phyloP scores from a whole-genome alignment of 495 filamentous ascomycete genomes.

The Trichocladium antarcticum region DNA sequence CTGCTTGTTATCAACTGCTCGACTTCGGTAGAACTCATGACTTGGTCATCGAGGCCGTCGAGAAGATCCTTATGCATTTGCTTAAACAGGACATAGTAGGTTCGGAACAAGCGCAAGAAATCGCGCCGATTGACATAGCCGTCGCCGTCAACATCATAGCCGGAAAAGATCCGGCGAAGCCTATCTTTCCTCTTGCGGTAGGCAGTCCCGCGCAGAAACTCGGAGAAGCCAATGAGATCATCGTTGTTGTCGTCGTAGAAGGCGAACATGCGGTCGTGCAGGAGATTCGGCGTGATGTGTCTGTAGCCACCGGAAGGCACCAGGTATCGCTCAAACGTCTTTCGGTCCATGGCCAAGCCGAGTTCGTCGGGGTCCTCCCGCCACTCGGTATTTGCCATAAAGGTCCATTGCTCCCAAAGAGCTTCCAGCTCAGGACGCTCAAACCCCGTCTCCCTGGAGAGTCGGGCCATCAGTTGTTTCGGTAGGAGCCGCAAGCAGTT shows the following conservation, averaged over 20 bases:
- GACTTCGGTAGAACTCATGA: slow-evolving; percentile 56
- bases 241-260: slow-evolving; percentile 90
- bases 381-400: slow-evolving; percentile 78
- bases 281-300: slow-evolving; percentile 69
- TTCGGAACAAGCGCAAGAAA: slow-evolving; percentile 82
- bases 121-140: slow-evolving; percentile 81
- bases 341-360: slow-evolving; percentile 73
- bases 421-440: slow-evolving; percentile 80
- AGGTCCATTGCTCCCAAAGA: slow-evolving; percentile 92
- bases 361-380: slow-evolving; percentile 67
- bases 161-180: slow-evolving; percentile 65
- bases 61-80: slow-evolving; percentile 78
- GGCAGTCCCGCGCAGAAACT: slow-evolving; percentile 77
- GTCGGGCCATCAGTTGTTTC: slow-evolving; percentile 48
- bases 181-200: slow-evolving; percentile 70
- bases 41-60: slow-evolving; percentile 68
- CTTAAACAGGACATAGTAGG: slow-evolving; percentile 76
- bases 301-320: slow-evolving; percentile 67
- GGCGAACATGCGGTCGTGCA: slow-evolving; percentile 91
- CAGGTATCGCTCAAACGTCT: slow-evolving; percentile 83
- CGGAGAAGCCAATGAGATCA: slow-evolving; percentile 83
- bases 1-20: slow-evolving; percentile 62
- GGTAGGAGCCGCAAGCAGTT: slow-evolving; percentile 50
- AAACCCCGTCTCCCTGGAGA: slow-evolving; percentile 62
- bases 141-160: slow-evolving; percentile 85